phyloP scores from a whole-genome alignment of 1,284 basidiomycete genomes.

The Ganoderma lingzhi region DNA sequence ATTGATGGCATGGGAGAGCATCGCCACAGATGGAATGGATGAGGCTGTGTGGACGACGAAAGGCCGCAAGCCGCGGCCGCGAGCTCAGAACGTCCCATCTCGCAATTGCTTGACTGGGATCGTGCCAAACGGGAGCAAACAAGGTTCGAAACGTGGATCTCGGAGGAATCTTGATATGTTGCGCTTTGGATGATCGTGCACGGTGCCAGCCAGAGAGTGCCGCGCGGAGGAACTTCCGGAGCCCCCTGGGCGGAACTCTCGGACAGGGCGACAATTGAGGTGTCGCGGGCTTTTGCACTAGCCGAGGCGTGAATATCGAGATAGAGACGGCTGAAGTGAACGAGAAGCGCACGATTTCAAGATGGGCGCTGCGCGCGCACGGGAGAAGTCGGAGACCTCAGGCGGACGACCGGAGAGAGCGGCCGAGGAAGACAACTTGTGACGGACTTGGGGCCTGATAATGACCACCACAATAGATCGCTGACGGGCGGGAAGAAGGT shows the following conservation, averaged over 20 bases:
- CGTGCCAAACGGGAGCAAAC: conserved; percentile 1
- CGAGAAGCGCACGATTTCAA: background rate
- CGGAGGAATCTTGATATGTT: conserved; percentile 5
- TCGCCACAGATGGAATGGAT: conserved; percentile 1
- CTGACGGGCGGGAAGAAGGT: background rate
- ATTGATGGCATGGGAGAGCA: background rate
- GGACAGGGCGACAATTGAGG: conserved; percentile 1
- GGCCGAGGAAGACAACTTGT: background rate
- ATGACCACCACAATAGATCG: background rate
- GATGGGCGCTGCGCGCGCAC: background rate
- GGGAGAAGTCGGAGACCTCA: background rate
- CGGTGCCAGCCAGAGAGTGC: background rate
- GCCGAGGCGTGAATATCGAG: background rate
- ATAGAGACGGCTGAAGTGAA: background rate
- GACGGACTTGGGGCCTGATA: background rate
- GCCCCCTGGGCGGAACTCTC: background rate
- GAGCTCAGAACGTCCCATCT: background rate
- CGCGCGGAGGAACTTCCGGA: conserved; percentile 1
- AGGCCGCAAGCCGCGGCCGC: background rate
- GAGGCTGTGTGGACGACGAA: conserved; percentile 3
- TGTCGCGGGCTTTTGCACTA: background rate
- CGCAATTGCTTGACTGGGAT: conserved; percentile 1
- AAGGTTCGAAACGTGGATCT: conserved; percentile 15
- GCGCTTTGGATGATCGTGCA: background rate
- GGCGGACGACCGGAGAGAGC: background rate